phyloP scores from a whole-genome alignment of 2,329 filamentous ascomycete species.

The Fusarium nematophilum region DNA sequence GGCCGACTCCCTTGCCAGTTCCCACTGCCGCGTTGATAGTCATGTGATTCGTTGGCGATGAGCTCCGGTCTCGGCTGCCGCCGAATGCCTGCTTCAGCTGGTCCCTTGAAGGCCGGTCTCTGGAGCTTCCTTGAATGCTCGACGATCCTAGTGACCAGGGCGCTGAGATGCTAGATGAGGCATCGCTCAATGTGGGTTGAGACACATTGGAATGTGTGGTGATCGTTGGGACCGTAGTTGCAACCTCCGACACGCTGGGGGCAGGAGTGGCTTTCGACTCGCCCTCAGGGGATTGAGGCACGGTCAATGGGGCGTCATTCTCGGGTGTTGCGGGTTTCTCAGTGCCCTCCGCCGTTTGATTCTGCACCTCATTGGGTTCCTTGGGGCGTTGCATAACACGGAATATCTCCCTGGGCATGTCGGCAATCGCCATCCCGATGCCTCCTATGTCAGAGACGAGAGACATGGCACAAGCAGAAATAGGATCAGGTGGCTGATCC shows the following conservation, averaged over 20 bases:
- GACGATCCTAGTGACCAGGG: constrained; percentile 24
- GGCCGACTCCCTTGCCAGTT: constrained; percentile 74
- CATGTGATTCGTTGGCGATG: constrained; percentile 37
- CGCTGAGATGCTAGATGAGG: constrained; percentile 33
- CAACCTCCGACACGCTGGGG: constrained; percentile 18
- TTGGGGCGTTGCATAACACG: constrained; percentile 48
- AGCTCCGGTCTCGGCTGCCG: constrained; percentile 26
- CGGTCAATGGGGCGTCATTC: constrained; percentile 10
- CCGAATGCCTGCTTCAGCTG: constrained; percentile 29
- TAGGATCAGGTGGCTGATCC: constrained; percentile 81
- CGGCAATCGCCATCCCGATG: constrained; percentile 84
- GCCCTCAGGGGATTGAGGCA: constrained; percentile 11
- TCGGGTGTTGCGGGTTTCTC: constrained; percentile 12
- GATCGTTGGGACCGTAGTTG: constrained; percentile 5
- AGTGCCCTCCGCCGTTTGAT: constrained; percentile 2
- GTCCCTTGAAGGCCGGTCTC: constrained; percentile 27
- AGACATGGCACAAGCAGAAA: constrained; percentile 80
- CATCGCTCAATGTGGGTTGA: constrained; percentile 36
- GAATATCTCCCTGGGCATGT: constrained; percentile 72
- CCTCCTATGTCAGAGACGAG: constrained; percentile 85
- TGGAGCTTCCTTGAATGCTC: constrained; percentile 16
- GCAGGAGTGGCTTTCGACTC: constrained; percentile 14
- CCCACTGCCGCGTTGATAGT: constrained; percentile 70
- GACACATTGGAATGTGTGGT: constrained; percentile 37
- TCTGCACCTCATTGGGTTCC: constrained; percentile 11